phyloP scores from a whole-genome alignment of 2,329 filamentous ascomycete species.

The Phoma sp. region DNA sequence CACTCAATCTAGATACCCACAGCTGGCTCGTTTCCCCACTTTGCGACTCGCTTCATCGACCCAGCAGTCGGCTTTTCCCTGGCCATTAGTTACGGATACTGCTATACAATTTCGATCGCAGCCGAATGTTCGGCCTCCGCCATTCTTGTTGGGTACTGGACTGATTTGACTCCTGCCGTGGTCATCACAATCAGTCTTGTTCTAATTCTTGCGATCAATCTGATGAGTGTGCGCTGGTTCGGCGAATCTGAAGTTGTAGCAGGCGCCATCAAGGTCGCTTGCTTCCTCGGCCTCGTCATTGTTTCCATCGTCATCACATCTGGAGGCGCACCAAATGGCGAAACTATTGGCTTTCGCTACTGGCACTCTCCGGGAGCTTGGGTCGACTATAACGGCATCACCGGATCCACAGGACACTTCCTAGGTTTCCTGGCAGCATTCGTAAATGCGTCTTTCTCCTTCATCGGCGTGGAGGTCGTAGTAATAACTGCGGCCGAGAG shows the following conservation, averaged over 20 bases:
- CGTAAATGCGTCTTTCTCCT: constrained; percentile 55
- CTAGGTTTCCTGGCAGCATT: constrained; percentile 62
- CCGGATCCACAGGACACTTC: constrained; percentile 59
- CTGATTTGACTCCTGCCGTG: constrained; percentile 61
- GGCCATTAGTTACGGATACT: constrained; percentile 54
- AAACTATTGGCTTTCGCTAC: constrained; percentile 69
- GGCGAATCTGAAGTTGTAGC: constrained; percentile 57
- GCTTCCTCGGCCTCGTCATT: constrained; percentile 45
- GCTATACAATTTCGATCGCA: constrained; percentile 56
- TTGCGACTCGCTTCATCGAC: constrained; percentile 69
- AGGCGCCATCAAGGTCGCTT: constrained; percentile 50
- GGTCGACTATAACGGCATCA: constrained; percentile 67
- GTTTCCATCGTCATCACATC: constrained; percentile 32
- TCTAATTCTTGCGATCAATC: constrained; percentile 59
- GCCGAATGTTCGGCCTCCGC: constrained; percentile 56
- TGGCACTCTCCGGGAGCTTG: constrained; percentile 73
- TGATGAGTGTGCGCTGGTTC: constrained; percentile 60
- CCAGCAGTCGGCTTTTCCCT: constrained; percentile 66
- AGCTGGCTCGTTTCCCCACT: constrained; percentile 66
- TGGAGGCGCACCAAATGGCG: constrained; percentile 61
- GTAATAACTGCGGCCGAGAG: constrained; percentile 72
- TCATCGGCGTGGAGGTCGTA: constrained; percentile 60
- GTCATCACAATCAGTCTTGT: constrained; percentile 63
- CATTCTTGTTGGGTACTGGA: constrained; percentile 48
- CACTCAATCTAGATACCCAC: constrained; percentile 22